A percentile compares a stretch with the other conserved stretches of the same genome.
Conservation (phyloP, 306 rosid species). For the Begonia masoniana region DNA sequence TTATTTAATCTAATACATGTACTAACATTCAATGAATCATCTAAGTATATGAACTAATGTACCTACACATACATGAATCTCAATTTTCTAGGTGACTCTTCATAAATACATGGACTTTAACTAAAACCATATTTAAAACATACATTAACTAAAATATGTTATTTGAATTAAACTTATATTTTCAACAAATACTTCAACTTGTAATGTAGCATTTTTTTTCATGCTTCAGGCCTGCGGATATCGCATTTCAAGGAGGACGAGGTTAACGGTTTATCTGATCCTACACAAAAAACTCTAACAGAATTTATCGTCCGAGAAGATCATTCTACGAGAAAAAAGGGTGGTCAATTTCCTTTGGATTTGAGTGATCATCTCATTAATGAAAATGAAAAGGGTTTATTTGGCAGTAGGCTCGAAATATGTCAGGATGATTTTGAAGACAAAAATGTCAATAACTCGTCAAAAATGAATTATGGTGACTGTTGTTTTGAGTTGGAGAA, state of each 20-base stretch:
- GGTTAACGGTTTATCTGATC: conserved; percentile 36
- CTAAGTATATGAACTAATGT: too few relatives aligned
- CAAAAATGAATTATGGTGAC: conserved; percentile 16
- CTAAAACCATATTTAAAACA: too few relatives aligned
- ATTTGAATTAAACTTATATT: too few relatives aligned
- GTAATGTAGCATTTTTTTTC: conserved; percentile 7
- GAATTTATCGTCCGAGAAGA: conserved; percentile 45
- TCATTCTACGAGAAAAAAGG: conserved; percentile 20
- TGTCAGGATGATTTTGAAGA: conserved; percentile 15
- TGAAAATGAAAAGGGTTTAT: conserved; percentile 31
- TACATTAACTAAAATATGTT: too few relatives aligned
- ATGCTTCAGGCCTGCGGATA: conserved; percentile 60
- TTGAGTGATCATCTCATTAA: conserved; percentile 21
- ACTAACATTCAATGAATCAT: too few relatives aligned
- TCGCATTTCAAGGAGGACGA: conserved; percentile 59
- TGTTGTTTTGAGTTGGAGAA: conserved; percentile 22
- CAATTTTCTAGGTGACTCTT: too few relatives aligned
- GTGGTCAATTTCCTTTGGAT: conserved; percentile 14
- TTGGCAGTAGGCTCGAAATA: conserved; percentile 19
- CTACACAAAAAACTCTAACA: conserved; percentile 59
- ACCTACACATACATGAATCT: too few relatives aligned
- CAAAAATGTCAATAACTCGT: conserved; percentile 22
- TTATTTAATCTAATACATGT: too few relatives aligned
- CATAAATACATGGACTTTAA: too few relatives aligned
- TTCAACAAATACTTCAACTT: neutral